Evolutionary conservation across 352 stramenopile genomes (phyloP).

Genomic region (Phytophthora capsici): DNA sequence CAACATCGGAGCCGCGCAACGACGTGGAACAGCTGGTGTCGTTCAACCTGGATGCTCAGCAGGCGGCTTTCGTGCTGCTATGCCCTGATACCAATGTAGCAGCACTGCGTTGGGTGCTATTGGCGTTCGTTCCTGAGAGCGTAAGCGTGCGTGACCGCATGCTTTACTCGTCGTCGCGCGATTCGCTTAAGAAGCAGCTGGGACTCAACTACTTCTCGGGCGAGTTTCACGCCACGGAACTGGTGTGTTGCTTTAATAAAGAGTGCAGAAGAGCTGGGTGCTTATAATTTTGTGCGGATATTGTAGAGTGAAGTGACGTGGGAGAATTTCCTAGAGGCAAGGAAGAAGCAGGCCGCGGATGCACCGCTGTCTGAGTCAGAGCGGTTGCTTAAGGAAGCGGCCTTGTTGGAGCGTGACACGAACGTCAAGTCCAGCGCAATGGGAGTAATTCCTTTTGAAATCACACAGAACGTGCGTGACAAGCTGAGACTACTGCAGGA

Average conservation of each 20-base stretch:
- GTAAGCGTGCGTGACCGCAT: slow-evolving; percentile 90
- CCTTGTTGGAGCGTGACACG: slow-evolving; percentile 80
- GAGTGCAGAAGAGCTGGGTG: neutral
- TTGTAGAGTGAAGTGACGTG: slow-evolving; percentile 79
- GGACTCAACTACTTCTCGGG: slow-evolving; percentile 91
- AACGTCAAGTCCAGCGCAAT: slow-evolving; percentile 91
- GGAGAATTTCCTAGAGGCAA: slow-evolving; percentile 73
- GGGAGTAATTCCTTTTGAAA: slow-evolving; percentile 87
- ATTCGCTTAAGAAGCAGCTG: slow-evolving; percentile 91
- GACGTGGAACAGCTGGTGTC: slow-evolving; percentile 49
- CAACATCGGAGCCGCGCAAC: slow-evolving; percentile 45
- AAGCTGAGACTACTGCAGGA: slow-evolving; percentile 81
- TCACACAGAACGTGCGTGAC: slow-evolving; percentile 83
- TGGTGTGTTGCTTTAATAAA: slow-evolving; percentile 34
- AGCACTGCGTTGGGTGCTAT: slow-evolving; percentile 78
- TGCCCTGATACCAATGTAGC: slow-evolving; percentile 77
- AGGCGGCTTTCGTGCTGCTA: slow-evolving; percentile 79
- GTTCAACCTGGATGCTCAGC: slow-evolving; percentile 35
- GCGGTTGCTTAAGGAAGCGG: slow-evolving; percentile 80
- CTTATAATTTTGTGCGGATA: slow-evolving; percentile 8
- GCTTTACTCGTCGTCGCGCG: slow-evolving; percentile 91
- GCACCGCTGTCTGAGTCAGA: slow-evolving; percentile 88
- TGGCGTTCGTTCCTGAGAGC: slow-evolving; percentile 80
- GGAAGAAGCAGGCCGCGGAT: slow-evolving; percentile 73
- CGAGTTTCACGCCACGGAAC: slow-evolving; percentile 89